Evolutionary conservation across 2,329 filamentous ascomycete species (phyloP), one percentile per base, ranked within the genome.

Genomic region (Aspergillus nomiae): DNA sequence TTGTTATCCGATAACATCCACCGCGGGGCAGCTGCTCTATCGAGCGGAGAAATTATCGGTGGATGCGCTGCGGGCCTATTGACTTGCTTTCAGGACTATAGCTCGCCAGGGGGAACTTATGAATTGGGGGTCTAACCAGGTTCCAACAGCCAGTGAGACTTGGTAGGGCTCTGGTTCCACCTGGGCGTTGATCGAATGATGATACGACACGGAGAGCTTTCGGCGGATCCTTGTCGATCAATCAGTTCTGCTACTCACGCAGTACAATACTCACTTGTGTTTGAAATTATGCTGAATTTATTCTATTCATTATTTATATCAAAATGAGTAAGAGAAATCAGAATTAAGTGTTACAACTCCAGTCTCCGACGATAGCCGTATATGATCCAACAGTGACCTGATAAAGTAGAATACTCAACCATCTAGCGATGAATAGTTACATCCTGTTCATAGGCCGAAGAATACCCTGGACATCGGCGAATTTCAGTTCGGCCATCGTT

Each of bases 401-500:
- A 8, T n/a, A 24, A 19, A 6, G 0, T 5, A 12, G 12, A 26
- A 16, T 11, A 36, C 28, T 26, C 21, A 3, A 14, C 24, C 14
- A 16, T 36, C 19, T 7, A 36, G 19, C 9, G 30, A 50, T 1
- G 10, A 28, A 10, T 19, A 2, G 12, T 30, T 8, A 50, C 7
- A 7, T 5, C 4, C 46, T 30, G 12, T 28, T 54, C 51, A 54
- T 34, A 21, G 30, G 26, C 8, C 9, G 16, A 54, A 54, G 30
- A 54, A 68, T 63, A 6, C 59, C 59, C 28, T 58, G 53, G 26
- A 66, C 60, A 48, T 64, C 60, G 4, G 67, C 69, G 61, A 72
- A 71, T 10, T 60, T 60, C 26, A 63, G 63, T 28, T 70, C 71
- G 21, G 62, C 59, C 36, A 71, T 59, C 2, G 71, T 72, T 57